A percentile compares a stretch with the other conserved stretches of the same genome.
Evolutionary conservation across 306 rosid genomes (phyloP).

Genomic region (Styphnolobium japonicum): DNA sequence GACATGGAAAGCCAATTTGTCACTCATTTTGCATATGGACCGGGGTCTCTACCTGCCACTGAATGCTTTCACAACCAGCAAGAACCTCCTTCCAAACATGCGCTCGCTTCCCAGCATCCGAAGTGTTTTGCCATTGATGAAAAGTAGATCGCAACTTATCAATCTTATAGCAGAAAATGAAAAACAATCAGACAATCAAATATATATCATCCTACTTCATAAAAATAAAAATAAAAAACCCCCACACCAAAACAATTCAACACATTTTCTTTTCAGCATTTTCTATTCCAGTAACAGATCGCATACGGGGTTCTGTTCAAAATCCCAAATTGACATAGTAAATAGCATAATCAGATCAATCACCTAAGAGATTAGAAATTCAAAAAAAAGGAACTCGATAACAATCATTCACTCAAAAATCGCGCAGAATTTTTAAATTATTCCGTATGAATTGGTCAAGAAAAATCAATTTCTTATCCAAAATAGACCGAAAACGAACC

Average conservation of each 20-base stretch:
- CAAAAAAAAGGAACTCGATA: not conserved
- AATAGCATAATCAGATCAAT: conserved; percentile 20
- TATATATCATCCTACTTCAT: not conserved
- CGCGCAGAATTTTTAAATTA: not conserved
- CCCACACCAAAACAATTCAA: not conserved
- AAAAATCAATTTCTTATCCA: not conserved
- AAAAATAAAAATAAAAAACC: not conserved
- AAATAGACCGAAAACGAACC: not conserved
- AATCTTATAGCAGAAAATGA: conserved; percentile 51
- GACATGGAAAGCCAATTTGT: not conserved
- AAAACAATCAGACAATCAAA: conserved; percentile 11
- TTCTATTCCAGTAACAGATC: not conserved
- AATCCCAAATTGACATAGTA: not conserved
- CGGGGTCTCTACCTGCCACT: conserved; percentile 86
- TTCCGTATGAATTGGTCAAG: not conserved
- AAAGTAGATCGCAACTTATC: conserved; percentile 79
- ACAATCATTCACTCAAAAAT: not conserved
- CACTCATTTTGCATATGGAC: not conserved
- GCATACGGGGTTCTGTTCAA: conserved; percentile 5
- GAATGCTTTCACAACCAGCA: conserved; percentile 73
- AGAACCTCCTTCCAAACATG: conserved; percentile 68
- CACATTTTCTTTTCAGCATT: not conserved
- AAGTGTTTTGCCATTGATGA: conserved; percentile 72
- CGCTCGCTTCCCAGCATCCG: conserved; percentile 53
- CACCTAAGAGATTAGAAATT: not conserved